Base-by-base conservation (phyloP, 2,329 filamentous ascomycete genomes). In the Lecanicillium sp. region DNA sequence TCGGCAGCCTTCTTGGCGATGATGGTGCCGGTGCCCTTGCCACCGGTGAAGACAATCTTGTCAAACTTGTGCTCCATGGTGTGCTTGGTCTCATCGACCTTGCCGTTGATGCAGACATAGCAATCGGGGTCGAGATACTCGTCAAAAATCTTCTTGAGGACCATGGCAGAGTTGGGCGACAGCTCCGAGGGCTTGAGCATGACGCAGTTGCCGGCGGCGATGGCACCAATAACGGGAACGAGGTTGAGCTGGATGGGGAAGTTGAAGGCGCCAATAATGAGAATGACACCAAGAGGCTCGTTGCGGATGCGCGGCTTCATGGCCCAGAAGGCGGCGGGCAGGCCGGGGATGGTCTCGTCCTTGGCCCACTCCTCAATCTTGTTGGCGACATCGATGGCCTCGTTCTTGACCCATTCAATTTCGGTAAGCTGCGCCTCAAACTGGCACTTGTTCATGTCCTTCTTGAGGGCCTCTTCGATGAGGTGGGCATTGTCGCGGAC, bases 1-100 rank as follows among this genome's bases (percentile, higher is more conserved):
- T 87, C 78, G 43, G 92, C 90, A 0, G 90, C 92, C 59, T 94
- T 95, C 60, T 89, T 81, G 34, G 86, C 77, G 38, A 96, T 80
- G 53, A 96, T 89, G 55, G 82, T 87, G 54, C 85, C 92, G 14
- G 95, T 87, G 19, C 58, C 66, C 37, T 74, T 73, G 52, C 79
- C 81, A 39, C 92, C 92, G 1, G 92, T 98, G 67, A 95, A 98
- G 69, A 92, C 89, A 54, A 98, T 94, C 74, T 95, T 96, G 66
- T 94, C 89, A 83, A 89, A 98, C 60, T 90, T 90, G 66, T 88
- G 78, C 42, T 90, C 78, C 25, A 98, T 73, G 32, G 96, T 66
- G 11, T 79, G 80, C 33, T 84, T 86, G 4, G 84, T 88, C 68
- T 95, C 87, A 4, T 81, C 71, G 15, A 95, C 64, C 19, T 69